Percentiles rank a stretch among this genome's conserved stretches.
These are phyloP conservation scores for Trichoderma citrinoviride DNA, from an alignment of 2,329 filamentous ascomycete species.

Conservation along the genomic window DNA sequence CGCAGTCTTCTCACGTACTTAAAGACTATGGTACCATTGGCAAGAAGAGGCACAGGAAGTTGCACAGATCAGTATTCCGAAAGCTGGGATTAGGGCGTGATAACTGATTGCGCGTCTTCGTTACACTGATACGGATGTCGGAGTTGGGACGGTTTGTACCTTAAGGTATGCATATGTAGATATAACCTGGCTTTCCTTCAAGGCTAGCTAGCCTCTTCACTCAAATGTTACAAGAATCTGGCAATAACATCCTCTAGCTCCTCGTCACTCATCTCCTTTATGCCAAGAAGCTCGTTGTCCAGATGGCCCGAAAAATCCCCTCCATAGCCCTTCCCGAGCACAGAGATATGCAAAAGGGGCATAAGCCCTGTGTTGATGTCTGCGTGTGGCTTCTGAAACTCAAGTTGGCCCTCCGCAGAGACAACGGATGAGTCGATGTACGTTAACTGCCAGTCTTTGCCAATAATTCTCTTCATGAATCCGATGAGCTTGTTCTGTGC, in stretches of 20 bases:
- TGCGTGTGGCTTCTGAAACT: neutral
- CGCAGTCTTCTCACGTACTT: neutral
- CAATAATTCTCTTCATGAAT: neutral
- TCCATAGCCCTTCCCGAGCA: neutral
- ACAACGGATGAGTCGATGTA: neutral
- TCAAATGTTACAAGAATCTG: neutral
- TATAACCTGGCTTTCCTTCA: neutral
- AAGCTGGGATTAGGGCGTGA: neutral
- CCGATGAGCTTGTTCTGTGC: neutral
- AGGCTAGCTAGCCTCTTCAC: neutral
- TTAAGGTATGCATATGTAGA: neutral
- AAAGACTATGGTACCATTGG: neutral
- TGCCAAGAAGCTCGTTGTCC: neutral
- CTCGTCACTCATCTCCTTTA: neutral
- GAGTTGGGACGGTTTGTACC: too few species aligned
- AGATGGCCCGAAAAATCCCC: neutral
- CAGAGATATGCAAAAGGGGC: neutral
- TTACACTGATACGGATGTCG: too few species aligned
- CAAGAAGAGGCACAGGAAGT: neutral
- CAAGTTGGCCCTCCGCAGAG: neutral
- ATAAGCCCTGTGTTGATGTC: neutral
- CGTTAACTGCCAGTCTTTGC: neutral
- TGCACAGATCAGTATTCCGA: neutral
- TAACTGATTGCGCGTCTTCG: neutral
- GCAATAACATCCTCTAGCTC: neutral